Conservation (phyloP, 2,329 filamentous ascomycete species). For the Alternaria incomplexa region DNA sequence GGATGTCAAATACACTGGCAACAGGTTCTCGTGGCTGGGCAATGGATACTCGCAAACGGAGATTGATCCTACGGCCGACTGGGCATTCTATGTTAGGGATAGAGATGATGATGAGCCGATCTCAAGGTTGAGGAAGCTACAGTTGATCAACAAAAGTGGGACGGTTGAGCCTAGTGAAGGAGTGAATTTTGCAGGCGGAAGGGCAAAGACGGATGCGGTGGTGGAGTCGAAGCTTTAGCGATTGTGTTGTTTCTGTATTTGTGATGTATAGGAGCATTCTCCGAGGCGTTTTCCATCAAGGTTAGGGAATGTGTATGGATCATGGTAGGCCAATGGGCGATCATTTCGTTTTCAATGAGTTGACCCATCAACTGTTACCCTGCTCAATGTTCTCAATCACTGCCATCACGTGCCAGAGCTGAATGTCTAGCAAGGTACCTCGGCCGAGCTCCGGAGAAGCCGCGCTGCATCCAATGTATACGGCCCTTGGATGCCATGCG, state of each 20-base stretch:
- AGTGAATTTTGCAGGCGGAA: slow-evolving; percentile 24
- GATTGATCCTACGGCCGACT: slow-evolving; percentile 43
- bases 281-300: background rate
- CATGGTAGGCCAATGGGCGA: background rate
- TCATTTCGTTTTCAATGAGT: too few relatives aligned
- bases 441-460: background rate
- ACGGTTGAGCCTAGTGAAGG: slow-evolving; percentile 23
- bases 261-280: background rate
- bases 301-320: background rate
- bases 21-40: slow-evolving; percentile 47
- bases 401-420: background rate
- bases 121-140: slow-evolving; percentile 31
- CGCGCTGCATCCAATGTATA: background rate
- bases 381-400: background rate
- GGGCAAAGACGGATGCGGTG: background rate
- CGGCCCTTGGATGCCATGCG: background rate
- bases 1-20: slow-evolving; percentile 50
- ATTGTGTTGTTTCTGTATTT: background rate
- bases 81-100: slow-evolving; percentile 46
- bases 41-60: slow-evolving; percentile 47
- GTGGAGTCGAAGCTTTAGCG: slow-evolving; percentile 23
- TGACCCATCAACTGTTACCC: background rate
- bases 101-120: slow-evolving; percentile 43
- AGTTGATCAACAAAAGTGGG: slow-evolving; percentile 40
- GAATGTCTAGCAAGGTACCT: background rate